These are phyloP conservation scores for Oryza rufipogon DNA, from an alignment of 176 grass and related monocot genomes.

Conservation along the genomic window DNA sequence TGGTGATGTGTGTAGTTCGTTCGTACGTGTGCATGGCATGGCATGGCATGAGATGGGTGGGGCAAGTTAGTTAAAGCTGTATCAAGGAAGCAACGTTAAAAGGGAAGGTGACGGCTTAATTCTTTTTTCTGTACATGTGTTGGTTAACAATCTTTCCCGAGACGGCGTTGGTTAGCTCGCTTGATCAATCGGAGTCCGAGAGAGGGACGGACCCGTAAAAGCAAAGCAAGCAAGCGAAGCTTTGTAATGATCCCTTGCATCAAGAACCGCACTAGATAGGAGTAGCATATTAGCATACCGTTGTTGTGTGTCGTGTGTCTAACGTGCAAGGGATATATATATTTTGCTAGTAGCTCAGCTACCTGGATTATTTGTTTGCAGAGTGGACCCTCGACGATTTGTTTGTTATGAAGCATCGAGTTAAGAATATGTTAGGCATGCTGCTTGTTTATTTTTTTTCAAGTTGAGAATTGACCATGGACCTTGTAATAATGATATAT, in stretches of 20 bases:
- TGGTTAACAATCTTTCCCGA: slow-evolving; percentile 6
- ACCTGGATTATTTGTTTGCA: background rate
- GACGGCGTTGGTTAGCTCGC: slow-evolving; percentile 14
- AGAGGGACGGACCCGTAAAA: slow-evolving; percentile 23
- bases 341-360: background rate
- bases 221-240: slow-evolving; percentile 37
- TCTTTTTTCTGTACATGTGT: background rate
- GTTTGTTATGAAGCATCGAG: background rate
- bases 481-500: background rate
- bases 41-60: background rate
- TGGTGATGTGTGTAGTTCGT: background rate
- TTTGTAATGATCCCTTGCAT: background rate
- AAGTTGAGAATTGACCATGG: too few relatives aligned
- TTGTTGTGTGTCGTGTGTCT: background rate
- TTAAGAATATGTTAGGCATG: background rate
- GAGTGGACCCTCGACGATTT: background rate
- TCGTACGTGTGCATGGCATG: slow-evolving; percentile 19
- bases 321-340: background rate
- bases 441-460: too few relatives aligned
- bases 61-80: slow-evolving; percentile 39
- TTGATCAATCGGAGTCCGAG: background rate
- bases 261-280: slow-evolving; percentile 6
- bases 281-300: background rate
- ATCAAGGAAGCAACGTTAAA: slow-evolving; percentile 29
- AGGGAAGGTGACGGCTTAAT: background rate